These are phyloP conservation scores for Fusarium dlaminii DNA, from an alignment of 2,329 filamentous ascomycete species.

Conservation along the genomic window DNA sequence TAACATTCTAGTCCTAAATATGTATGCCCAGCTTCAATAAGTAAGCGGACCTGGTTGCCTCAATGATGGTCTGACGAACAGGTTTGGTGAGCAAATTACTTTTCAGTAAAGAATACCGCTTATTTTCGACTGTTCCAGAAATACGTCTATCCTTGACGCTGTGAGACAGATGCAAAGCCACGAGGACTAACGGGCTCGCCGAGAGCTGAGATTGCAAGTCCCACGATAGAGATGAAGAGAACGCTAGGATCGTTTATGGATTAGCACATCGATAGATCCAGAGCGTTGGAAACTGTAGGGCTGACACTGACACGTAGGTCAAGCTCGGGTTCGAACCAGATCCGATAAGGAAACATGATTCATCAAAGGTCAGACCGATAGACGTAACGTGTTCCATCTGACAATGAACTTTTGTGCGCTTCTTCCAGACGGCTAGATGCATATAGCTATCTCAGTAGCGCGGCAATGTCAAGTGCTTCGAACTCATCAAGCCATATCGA, in stretches of 20 bases:
- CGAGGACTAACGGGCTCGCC: slow-evolving; percentile 1
- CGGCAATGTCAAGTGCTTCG: background rate
- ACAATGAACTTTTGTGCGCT: background rate
- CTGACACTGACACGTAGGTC: slow-evolving; percentile 16
- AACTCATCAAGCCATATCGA: background rate
- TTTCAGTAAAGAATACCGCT: background rate
- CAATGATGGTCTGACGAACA: background rate
- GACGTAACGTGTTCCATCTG: background rate
- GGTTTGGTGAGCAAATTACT: background rate
- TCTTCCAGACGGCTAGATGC: background rate
- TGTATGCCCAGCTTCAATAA: background rate
- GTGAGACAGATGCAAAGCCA: background rate
- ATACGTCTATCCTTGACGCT: background rate
- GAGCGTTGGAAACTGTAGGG: slow-evolving; percentile 13
- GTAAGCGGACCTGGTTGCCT: background rate
- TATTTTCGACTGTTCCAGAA: background rate
- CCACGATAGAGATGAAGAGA: background rate
- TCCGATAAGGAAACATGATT: background rate
- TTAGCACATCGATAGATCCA: background rate
- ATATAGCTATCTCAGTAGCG: background rate
- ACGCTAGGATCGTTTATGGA: slow-evolving; percentile 2
- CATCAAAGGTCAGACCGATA: background rate
- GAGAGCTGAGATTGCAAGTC: slow-evolving; percentile 8
- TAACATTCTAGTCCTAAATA: background rate
- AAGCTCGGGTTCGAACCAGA: slow-evolving; percentile 7